Evolutionary conservation across 495 filamentous ascomycete genomes (phyloP).

Genomic region (Aspergillus conjunctus): DNA sequence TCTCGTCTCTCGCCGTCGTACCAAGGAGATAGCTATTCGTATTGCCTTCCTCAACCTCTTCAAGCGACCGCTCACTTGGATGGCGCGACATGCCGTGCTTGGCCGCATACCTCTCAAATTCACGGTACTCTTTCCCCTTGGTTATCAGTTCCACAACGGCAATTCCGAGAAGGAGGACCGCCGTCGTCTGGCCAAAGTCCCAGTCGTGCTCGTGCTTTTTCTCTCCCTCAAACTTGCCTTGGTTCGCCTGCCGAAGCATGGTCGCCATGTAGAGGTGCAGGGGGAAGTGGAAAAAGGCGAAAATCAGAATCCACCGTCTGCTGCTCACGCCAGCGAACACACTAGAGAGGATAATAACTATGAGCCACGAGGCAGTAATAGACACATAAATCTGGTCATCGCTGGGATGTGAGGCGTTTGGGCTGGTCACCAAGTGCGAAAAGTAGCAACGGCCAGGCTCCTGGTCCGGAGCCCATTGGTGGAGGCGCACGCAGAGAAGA

Average conservation of each 20-base stretch:
- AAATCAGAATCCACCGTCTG: conserved; percentile 28
- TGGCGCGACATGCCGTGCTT: conserved; percentile 12
- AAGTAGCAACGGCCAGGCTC: conserved; percentile 33
- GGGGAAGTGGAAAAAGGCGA: conserved; percentile 36
- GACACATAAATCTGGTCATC: conserved; percentile 35
- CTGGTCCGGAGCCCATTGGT: conserved; percentile 30
- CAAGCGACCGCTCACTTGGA: conserved; percentile 1
- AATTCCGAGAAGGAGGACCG: conserved; percentile 33
- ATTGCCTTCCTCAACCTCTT: neutral
- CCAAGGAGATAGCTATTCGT: neutral
- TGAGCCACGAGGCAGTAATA: conserved; percentile 33
- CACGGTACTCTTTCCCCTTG: conserved; percentile 31
- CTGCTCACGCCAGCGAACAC: conserved; percentile 29
- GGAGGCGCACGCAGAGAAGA: conserved; percentile 33
- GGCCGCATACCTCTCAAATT: conserved; percentile 28
- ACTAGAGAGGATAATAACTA: conserved; percentile 31
- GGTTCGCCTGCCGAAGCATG: conserved; percentile 35
- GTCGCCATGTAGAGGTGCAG: conserved; percentile 43
- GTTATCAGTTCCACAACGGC: conserved; percentile 29
- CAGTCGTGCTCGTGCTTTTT: conserved; percentile 34
- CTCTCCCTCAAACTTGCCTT: conserved; percentile 33
- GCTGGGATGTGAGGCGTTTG: conserved; percentile 26
- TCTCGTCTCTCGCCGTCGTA: too few relatives aligned
- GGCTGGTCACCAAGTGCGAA: conserved; percentile 25
- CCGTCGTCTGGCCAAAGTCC: conserved; percentile 45